Evolutionary conservation across 2,329 filamentous ascomycete genomes (phyloP), one percentile per base, ranked within the genome.

Genomic region (Nothophoma quercina): DNA sequence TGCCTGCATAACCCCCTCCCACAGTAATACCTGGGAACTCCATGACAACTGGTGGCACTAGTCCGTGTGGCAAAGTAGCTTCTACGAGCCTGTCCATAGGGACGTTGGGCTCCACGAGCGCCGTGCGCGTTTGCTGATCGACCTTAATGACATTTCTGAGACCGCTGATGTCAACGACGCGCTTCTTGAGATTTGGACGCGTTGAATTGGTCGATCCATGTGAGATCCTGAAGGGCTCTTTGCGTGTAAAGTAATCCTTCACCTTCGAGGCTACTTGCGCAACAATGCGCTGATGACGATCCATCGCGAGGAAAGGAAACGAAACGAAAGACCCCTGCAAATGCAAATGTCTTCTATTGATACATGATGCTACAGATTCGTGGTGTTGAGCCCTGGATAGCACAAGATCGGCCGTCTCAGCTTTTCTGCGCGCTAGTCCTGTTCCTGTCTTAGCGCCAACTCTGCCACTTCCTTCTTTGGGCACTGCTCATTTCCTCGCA

Each of bases 151-250:
- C 83, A 69, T 83, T 80, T 58, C 78, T 81, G 8, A 93, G 81
- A 4, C 69, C 66, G 71, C 85, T 88, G 29, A 87, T 91, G 70
- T 91, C 87, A 48, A 93, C 79, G 8, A 85, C 79, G 34, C 55
- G 68, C 28, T 69, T 68, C 41, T 74, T 70, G 7, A 71, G 61
- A 7, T 72, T 70, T 26, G 81, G 81, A 7, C 89, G 85, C 29
- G 89, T 92, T 72, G 85, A 90, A 75, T 90, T 91, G 21, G 89
- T 91, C 0, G 87, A 86, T 55, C 89, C 89, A 74, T 92, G 89
- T 63, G 86, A 89, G 67, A 92, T 87, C n/a, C 88, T 82, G 73
- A 90, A 92, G 2, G 87, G 83, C 66, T 82, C 75, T 47, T 80
- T 75, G 35, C 77, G 77, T 10, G 77, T 71, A 65, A 84, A 78